Conservation (phyloP, 2,329 filamentous ascomycete species). For the Cytospora schulzeri region DNA sequence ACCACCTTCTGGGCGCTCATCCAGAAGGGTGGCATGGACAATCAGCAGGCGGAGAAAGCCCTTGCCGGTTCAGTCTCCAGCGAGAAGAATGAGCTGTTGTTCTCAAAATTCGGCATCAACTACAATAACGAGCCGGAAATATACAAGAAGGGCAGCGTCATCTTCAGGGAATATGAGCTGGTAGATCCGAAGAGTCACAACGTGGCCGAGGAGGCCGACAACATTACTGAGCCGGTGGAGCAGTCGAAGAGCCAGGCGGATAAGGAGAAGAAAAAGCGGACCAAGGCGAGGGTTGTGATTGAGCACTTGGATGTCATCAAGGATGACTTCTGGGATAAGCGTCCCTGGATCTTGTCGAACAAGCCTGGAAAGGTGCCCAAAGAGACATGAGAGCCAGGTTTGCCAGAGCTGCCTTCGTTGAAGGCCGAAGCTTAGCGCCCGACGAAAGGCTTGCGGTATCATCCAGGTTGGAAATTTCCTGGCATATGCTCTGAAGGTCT, state of each 20-base stretch:
- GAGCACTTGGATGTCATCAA: conserved; percentile 94
- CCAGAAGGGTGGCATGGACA: conserved; percentile 72
- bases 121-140: conserved; percentile 97
- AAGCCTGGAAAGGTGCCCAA: conserved; percentile 72
- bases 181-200: conserved; percentile 59
- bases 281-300: conserved; percentile 78
- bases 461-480: background rate
- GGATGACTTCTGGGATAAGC: conserved; percentile 87
- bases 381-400: conserved; percentile 46
- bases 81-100: conserved; percentile 97
- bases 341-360: conserved; percentile 81
- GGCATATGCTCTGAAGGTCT: background rate
- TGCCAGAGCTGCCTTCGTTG: background rate
- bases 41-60: conserved; percentile 77
- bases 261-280: conserved; percentile 77
- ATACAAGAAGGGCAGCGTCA: conserved; percentile 88
- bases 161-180: conserved; percentile 81
- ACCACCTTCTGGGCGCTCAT: conserved; percentile 94
- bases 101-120: conserved; percentile 85
- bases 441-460: background rate
- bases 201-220: conserved; percentile 49
- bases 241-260: conserved; percentile 80
- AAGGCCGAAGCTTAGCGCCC: background rate
- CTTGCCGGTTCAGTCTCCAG: conserved; percentile 79
- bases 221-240: conserved; percentile 53